Percentiles rank a stretch among this genome's conserved stretches.
These are phyloP conservation scores for Vanrija sp. DNA, from an alignment of 1,284 basidiomycete species.

Conservation along the genomic window DNA sequence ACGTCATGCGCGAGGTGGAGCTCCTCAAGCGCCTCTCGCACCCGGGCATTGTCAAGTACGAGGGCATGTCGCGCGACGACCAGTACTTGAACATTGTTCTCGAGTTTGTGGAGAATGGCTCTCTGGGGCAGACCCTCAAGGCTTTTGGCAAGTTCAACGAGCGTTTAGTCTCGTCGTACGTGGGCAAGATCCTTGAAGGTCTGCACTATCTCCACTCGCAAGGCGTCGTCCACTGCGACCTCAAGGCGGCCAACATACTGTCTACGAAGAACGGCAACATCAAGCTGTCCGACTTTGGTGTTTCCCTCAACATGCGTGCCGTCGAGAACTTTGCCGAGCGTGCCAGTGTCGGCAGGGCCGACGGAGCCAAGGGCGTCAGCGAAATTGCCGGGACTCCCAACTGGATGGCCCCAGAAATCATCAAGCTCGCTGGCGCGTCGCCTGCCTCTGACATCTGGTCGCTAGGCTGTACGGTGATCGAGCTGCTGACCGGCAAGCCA, in stretches of 20 bases:
- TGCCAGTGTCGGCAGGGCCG: slow-evolving; percentile 28
- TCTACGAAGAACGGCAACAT: slow-evolving; percentile 56
- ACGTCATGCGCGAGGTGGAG: slow-evolving; percentile 88
- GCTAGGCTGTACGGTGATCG: slow-evolving; percentile 86
- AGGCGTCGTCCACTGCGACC: slow-evolving; percentile 58
- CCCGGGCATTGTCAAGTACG: slow-evolving; percentile 92
- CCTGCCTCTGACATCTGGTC: slow-evolving; percentile 72
- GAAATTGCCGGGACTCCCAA: slow-evolving; percentile 85
- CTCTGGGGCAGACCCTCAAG: slow-evolving; percentile 81
- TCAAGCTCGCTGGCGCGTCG: slow-evolving; percentile 63
- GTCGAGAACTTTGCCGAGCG: slow-evolving; percentile 69
- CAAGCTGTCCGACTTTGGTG: slow-evolving; percentile 57
- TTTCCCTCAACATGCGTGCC: slow-evolving; percentile 53
- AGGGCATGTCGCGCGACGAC: slow-evolving; percentile 68
- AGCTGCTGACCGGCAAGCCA: slow-evolving; percentile 84
- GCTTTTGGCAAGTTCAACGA: slow-evolving; percentile 90
- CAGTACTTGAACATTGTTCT: slow-evolving; percentile 84
- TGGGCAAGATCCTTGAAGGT: slow-evolving; percentile 89
- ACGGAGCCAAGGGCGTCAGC: slow-evolving; percentile 6
- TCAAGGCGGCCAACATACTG: slow-evolving; percentile 58
- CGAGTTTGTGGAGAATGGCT: slow-evolving; percentile 94
- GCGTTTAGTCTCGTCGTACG: slow-evolving; percentile 78
- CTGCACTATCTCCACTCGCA: slow-evolving; percentile 80
- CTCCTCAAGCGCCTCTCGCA: slow-evolving; percentile 81
- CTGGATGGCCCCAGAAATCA: slow-evolving; percentile 97